These are phyloP conservation scores for Ganoderma lingzhi DNA, from an alignment of 1,284 basidiomycete genomes.

Conservation along the genomic window DNA sequence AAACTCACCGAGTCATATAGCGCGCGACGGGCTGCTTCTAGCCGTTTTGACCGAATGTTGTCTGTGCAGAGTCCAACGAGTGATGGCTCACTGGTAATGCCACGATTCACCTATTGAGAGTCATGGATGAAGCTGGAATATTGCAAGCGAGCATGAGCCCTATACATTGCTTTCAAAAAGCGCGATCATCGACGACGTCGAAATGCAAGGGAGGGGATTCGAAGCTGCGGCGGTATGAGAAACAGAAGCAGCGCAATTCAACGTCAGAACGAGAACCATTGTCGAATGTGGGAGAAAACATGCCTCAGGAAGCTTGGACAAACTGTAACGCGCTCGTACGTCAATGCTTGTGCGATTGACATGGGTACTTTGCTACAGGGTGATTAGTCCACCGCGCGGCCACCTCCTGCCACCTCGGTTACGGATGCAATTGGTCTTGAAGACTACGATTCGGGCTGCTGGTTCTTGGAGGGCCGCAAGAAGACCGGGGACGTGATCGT, in stretches of 20 bases:
- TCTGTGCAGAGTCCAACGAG: neutral
- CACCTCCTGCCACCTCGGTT: neutral
- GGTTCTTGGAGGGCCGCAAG: neutral
- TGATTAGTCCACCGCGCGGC: neutral
- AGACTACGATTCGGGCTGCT: neutral
- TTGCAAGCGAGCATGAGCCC: neutral
- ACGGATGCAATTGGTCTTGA: neutral
- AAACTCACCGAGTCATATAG: neutral
- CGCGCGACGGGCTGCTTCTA: neutral
- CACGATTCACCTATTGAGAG: neutral
- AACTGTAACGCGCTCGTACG: neutral
- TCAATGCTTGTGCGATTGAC: too few relatives aligned
- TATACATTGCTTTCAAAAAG: neutral
- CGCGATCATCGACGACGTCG: neutral
- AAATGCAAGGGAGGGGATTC: neutral
- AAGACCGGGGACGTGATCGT: neutral
- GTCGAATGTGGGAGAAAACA: neutral
- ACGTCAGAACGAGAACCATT: neutral
- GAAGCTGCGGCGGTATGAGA: neutral
- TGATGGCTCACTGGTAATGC: neutral
- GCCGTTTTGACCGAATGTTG: neutral
- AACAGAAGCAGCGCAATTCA: neutral
- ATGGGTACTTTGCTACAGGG: too few relatives aligned
- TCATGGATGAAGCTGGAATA: neutral
- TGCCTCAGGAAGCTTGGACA: neutral